Conservation (phyloP, 805 yeast species). For the Zygosaccharomyces rouxii region DNA sequence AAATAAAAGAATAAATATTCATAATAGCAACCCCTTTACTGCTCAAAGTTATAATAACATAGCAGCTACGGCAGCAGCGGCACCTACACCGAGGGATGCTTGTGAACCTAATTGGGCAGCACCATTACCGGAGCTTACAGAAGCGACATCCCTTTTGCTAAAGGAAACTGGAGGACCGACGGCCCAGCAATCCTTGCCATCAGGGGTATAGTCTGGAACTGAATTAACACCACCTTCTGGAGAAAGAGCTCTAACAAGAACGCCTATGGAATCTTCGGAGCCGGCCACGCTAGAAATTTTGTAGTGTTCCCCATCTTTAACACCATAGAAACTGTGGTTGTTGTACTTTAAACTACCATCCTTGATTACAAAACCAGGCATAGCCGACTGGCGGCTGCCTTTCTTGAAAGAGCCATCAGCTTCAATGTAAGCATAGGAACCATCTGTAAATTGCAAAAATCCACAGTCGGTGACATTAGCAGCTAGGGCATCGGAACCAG, state of each 20-base stretch:
- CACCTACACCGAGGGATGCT: background rate
- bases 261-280: constrained; percentile 22
- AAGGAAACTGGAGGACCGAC: background rate
- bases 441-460: constrained; percentile 30
- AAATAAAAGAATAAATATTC: background rate
- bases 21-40: background rate
- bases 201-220: constrained; percentile 2
- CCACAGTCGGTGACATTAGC: constrained; percentile 35
- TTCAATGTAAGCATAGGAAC: constrained; percentile 29
- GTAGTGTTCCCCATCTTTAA: constrained; percentile 32
- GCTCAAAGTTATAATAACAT: background rate
- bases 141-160: background rate
- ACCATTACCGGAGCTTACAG: background rate
- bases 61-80: background rate
- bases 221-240: background rate
- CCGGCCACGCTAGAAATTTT: constrained; percentile 22
- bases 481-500: constrained; percentile 15
- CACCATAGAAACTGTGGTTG: constrained; percentile 39
- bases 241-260: constrained; percentile 19
- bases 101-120: background rate
- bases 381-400: constrained; percentile 25
- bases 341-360: constrained; percentile 38
- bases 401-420: constrained; percentile 22
- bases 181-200: background rate
- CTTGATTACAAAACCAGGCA: constrained; percentile 39